Conservation (phyloP, 2,329 filamentous ascomycete genomes). For the Trichothecium roseum region DNA sequence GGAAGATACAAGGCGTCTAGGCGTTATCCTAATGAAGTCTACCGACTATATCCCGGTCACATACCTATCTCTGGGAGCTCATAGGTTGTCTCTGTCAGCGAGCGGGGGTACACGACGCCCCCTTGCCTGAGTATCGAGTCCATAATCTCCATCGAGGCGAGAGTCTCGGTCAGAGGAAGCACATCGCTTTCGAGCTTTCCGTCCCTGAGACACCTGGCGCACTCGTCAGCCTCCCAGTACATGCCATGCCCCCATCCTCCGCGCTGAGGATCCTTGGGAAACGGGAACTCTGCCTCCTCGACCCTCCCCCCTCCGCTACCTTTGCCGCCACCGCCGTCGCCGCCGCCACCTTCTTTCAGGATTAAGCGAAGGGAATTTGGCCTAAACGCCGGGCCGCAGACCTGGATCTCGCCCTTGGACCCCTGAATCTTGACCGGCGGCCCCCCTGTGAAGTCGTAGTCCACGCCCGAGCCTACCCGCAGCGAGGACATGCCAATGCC, state of each 20-base stretch:
- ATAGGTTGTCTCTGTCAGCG: no score
- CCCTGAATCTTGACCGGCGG: no score
- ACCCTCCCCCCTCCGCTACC: constrained; percentile 36
- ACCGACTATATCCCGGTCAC: no score
- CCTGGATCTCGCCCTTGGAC: constrained; percentile 70
- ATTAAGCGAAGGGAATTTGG: constrained; percentile 58
- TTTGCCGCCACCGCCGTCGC: no score
- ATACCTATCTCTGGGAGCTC: no score
- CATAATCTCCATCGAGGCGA: constrained; percentile 72
- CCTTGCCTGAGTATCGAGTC: constrained; percentile 43
- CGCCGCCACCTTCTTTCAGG: constrained; percentile 34
- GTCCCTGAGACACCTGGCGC: constrained; percentile 62
- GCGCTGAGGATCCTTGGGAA: no score
- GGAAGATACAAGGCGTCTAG: no score
- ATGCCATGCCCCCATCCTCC: constrained; percentile 81
- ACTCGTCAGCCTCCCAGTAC: constrained; percentile 78
- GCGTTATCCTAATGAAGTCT: no score
- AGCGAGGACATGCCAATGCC: constrained; percentile 62
- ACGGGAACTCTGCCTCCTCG: constrained; percentile 41
- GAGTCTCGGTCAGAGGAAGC: constrained; percentile 64
- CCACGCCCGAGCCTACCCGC: constrained; percentile 44
- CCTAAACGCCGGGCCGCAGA: constrained; percentile 60
- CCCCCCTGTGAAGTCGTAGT: constrained; percentile 9
- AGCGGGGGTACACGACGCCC: constrained; percentile 42
- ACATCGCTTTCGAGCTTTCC: constrained; percentile 64